Evolutionary conservation across 345 rosid genomes (phyloP), one percentile per base, ranked within the genome.

Genomic region (Barbarea vulgaris): DNA sequence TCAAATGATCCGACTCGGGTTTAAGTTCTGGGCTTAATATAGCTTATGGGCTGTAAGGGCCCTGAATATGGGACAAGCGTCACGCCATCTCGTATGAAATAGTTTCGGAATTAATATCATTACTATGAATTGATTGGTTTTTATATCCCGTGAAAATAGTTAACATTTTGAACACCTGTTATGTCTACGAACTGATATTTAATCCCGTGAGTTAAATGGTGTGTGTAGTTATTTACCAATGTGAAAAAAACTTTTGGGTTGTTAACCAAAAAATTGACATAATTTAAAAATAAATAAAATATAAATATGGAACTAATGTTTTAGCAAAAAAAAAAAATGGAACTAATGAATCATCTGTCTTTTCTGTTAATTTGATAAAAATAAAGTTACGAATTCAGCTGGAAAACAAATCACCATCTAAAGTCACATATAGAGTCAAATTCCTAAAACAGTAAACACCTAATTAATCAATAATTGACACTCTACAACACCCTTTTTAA

Each of bases 111-210:
- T n/a, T 28, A 13, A 42, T n/a, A 42, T 42, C 15, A 21, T 8
- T 9, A 42, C 14, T 47, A 42, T 18, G 3, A 46, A 14, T 27
- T 51, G 42, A 61, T 48, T 42, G 18, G 6, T 42, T 42, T 31
- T 60, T 72, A 2, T 51, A 41, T 5, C 77, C 54, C 77, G 77
- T 64, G 77, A 30, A 63, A 53, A 8, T 54, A 53, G 15, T 62
- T 9, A 73, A 19, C 41, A 72, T 34, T 71, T 34, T 8, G 31
- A 64, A 44, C 70, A 19, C 17, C 44, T 52, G 13, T 62, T 62
- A 27, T 52, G 25, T 19, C 31, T 41, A 52, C 3, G 24, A 14
- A 3, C 4, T 62, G 69, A 52, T 39, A 34, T 21, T 54, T 57
- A 15, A 14, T 21, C 60, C 44, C 79, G 68, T 75, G 68, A 57